A percentile compares a stretch with the other conserved stretches of the same genome.
These are phyloP conservation scores for Lactarius tabidus DNA, from an alignment of 768 basidiomycete species.

Conservation along the genomic window DNA sequence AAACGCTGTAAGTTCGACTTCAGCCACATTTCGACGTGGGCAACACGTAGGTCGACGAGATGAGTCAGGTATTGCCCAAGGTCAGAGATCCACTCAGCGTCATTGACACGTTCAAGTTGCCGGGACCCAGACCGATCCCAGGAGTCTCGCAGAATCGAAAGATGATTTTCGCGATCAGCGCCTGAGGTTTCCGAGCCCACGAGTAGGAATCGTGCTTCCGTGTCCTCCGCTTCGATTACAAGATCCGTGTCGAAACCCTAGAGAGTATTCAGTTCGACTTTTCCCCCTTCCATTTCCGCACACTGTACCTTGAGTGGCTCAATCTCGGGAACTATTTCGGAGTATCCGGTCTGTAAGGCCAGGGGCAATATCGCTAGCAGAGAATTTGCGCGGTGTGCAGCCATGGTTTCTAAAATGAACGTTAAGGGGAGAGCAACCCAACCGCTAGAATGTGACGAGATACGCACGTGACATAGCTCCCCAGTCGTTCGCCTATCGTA, in stretches of 20 bases:
- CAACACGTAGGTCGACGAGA: conserved; percentile 41
- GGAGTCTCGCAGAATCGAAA: conserved; percentile 26
- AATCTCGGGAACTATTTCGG: conserved; percentile 41
- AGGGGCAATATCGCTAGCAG: conserved; percentile 40
- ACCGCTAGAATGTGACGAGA: not conserved
- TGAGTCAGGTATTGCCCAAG: conserved; percentile 39
- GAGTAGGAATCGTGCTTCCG: conserved; percentile 34
- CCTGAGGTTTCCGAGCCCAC: conserved; percentile 24
- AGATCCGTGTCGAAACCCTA: conserved; percentile 52
- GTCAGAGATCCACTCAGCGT: conserved; percentile 41
- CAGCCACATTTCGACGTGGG: conserved; percentile 50
- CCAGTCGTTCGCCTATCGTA: conserved; percentile 55
- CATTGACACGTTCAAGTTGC: conserved; percentile 32
- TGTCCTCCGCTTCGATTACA: conserved; percentile 31
- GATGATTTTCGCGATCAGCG: conserved; percentile 28
- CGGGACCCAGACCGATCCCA: conserved; percentile 37
- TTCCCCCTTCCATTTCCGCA: too few species aligned
- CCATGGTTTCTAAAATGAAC: conserved; percentile 41
- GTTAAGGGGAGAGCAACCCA: not conserved
- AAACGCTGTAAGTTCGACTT: conserved; percentile 46
- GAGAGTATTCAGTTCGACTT: not conserved
- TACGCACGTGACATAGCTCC: conserved; percentile 54
- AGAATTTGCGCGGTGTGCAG: conserved; percentile 39
- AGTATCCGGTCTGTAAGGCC: conserved; percentile 45
- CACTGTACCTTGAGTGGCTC: conserved; percentile 47